phyloP scores from a whole-genome alignment of 768 basidiomycete species.

The Russula sp. region DNA sequence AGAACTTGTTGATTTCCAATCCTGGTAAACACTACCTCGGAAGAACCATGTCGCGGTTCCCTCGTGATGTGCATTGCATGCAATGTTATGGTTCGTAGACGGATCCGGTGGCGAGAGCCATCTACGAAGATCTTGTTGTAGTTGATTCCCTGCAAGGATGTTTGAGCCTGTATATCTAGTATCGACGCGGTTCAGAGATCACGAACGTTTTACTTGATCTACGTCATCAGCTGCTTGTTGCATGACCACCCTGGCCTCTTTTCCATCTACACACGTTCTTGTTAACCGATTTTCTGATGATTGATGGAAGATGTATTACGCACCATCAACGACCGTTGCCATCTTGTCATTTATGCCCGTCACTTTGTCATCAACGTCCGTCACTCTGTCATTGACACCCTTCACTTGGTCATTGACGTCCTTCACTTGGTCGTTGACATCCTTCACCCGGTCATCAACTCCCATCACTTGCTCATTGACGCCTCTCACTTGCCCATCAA shows the following conservation, averaged over 20 bases:
- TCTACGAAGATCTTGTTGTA: not conserved
- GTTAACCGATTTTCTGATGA: not conserved
- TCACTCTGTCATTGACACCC: not conserved
- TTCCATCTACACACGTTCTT: not conserved
- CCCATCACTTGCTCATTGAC: not conserved
- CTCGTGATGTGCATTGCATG: not conserved
- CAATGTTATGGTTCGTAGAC: constrained; percentile 1
- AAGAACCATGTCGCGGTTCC: constrained; percentile 12
- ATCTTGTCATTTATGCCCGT: not conserved
- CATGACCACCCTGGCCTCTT: not conserved
- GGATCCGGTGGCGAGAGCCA: constrained; percentile 21
- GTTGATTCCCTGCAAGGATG: not conserved
- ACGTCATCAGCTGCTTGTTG: not conserved
- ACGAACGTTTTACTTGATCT: not conserved
- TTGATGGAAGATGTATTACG: not conserved
- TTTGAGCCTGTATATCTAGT: not conserved
- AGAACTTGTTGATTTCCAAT: not conserved
- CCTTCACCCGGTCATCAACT: not conserved
- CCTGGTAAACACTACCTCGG: not conserved
- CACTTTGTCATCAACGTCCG: not conserved
- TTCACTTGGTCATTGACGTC: not conserved
- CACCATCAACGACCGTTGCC: not conserved
- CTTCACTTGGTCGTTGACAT: too few species aligned
- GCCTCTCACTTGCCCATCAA: not conserved
- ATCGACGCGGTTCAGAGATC: not conserved